Conservation (phyloP, 2,329 filamentous ascomycete species). For the Mycosphaerelloides madeirae region DNA sequence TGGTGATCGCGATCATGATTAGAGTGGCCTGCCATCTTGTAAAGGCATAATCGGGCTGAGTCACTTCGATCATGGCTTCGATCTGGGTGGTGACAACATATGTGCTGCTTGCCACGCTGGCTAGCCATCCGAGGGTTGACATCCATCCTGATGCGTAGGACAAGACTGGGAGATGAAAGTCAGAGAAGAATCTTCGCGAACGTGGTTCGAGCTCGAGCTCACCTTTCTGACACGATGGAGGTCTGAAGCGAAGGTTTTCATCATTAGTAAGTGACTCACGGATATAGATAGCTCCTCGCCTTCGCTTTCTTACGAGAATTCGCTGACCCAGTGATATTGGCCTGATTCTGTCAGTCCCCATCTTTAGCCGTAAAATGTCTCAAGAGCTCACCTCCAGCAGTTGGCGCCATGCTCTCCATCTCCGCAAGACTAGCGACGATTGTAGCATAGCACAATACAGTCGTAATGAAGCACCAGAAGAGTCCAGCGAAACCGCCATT, state of each 20-base stretch:
- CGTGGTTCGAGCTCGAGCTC: neutral
- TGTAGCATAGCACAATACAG: conserved; percentile 25
- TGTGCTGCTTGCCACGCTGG: conserved; percentile 30
- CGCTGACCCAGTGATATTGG: conserved; percentile 29
- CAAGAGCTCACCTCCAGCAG: conserved; percentile 26
- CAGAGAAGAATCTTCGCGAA: neutral
- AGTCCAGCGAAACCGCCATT: conserved; percentile 32
- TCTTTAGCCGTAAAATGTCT: conserved; percentile 7
- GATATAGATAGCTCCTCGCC: no score
- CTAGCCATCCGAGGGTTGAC: conserved; percentile 23
- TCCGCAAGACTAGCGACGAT: conserved; percentile 30
- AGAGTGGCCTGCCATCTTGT: conserved; percentile 28
- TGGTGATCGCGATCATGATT: conserved; percentile 32
- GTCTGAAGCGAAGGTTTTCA: no score
- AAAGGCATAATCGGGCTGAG: conserved; percentile 25
- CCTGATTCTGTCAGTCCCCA: neutral
- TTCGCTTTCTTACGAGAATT: no score
- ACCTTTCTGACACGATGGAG: conserved; percentile 30
- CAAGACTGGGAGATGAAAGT: conserved; percentile 1
- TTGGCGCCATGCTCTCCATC: conserved; percentile 33
- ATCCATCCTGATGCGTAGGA: conserved; percentile 23
- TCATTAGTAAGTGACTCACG: no score
- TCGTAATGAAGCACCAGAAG: conserved; percentile 32
- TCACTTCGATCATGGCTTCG: conserved; percentile 35
- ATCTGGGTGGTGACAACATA: conserved; percentile 37